These are phyloP conservation scores for Phytopythium sindhum DNA, from an alignment of 352 stramenopile species.

Conservation along the genomic window DNA sequence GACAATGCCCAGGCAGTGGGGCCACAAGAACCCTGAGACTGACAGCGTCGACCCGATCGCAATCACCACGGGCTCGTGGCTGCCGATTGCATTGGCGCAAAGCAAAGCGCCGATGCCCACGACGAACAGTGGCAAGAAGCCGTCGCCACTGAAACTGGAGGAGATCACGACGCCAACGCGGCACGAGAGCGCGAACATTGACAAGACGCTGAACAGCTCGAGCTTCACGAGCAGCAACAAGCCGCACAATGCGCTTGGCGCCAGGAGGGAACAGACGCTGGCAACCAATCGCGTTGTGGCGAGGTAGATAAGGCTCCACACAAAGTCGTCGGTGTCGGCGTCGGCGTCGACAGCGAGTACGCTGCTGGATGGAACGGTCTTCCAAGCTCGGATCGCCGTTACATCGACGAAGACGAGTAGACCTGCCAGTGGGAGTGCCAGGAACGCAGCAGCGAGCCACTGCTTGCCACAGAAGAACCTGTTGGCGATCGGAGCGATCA, in stretches of 20 bases:
- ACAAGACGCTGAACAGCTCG: slow-evolving; percentile 4
- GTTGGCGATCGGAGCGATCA: background rate
- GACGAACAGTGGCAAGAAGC: background rate
- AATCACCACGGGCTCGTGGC: background rate
- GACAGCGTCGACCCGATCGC: background rate
- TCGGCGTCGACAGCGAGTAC: background rate
- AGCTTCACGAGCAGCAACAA: slow-evolving; percentile 4
- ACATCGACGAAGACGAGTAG: slow-evolving; percentile 3
- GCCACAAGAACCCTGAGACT: background rate
- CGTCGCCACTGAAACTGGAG: background rate
- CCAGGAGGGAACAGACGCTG: background rate
- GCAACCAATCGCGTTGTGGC: background rate
- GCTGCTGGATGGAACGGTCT: background rate
- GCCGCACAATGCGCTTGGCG: background rate
- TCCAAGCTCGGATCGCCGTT: background rate
- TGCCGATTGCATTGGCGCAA: background rate
- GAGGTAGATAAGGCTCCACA: background rate
- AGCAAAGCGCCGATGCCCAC: background rate
- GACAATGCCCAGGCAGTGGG: background rate
- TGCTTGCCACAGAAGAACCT: slow-evolving; percentile 2
- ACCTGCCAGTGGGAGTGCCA: background rate
- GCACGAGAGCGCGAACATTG: background rate
- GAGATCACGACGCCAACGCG: background rate
- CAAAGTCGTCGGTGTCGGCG: background rate
- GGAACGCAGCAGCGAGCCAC: background rate